phyloP scores from a whole-genome alignment of 2,329 filamentous ascomycete species.

The Chrysosporium keratinophilum region DNA sequence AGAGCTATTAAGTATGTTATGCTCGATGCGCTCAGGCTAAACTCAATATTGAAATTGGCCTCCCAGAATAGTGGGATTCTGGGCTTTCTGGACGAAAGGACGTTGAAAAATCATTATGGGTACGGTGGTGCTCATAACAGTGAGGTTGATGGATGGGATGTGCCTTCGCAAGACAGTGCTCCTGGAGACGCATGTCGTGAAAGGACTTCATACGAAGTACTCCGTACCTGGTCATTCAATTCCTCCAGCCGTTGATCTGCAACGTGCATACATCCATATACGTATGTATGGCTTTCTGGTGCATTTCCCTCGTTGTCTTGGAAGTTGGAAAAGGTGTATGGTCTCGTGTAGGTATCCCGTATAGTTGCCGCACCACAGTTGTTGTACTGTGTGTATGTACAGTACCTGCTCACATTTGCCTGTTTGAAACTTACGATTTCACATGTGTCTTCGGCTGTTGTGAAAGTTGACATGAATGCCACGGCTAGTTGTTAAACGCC shows the following conservation, averaged over 20 bases:
- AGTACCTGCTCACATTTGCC: neutral
- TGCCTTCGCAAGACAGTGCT: too few species aligned
- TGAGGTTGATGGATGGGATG: too few species aligned
- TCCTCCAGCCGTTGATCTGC: neutral
- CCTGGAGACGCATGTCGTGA: too few species aligned
- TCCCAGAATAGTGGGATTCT: slow-evolving; percentile 3
- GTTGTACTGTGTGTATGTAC: too few species aligned
- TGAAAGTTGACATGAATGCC: neutral
- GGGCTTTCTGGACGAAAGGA: neutral
- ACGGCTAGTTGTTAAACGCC: neutral
- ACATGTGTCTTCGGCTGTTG: slow-evolving; percentile 3
- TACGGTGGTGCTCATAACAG: too few species aligned
- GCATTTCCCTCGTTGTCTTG: too few species aligned
- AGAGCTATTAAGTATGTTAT: neutral
- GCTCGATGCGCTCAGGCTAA: neutral
- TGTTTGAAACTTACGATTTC: slow-evolving; percentile 3
- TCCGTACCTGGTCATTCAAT: neutral
- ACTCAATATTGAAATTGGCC: neutral
- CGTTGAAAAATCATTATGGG: neutral
- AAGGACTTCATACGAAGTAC: neutral
- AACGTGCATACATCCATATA: neutral
- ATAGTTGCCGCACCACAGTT: too few species aligned
- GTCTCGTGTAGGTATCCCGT: neutral
- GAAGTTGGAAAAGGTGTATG: too few species aligned
- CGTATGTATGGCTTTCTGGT: too few species aligned